Conservation (phyloP, 371 early-diverging fungal species). For the Lichtheimia ramosa region DNA sequence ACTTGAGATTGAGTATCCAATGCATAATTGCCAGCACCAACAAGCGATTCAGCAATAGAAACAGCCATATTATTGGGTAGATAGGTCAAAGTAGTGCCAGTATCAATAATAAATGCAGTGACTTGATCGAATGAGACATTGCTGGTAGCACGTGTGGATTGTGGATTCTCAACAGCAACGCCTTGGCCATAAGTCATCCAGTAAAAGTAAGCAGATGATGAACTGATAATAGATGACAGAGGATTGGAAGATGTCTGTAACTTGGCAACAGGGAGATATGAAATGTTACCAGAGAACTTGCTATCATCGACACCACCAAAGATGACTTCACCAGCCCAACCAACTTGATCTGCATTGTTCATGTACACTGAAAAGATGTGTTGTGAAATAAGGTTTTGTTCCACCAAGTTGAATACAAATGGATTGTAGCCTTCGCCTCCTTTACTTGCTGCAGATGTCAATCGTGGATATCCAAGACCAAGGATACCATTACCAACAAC, state of each 20-base stretch:
- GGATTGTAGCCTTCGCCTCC: slow-evolving; percentile 31
- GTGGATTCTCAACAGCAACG: slow-evolving; percentile 19
- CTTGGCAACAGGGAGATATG: slow-evolving; percentile 38
- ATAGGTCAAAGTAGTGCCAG: slow-evolving; percentile 51
- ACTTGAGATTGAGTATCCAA: slow-evolving; percentile 20
- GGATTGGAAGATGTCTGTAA: background rate
- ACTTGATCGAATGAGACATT: slow-evolving; percentile 16
- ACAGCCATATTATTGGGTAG: slow-evolving; percentile 25
- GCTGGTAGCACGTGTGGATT: background rate
- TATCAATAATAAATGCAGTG: slow-evolving; percentile 35
- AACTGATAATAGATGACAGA: background rate
- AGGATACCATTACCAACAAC: slow-evolving; percentile 35
- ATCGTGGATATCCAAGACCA: slow-evolving; percentile 39
- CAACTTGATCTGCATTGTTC: slow-evolving; percentile 20
- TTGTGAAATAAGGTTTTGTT: slow-evolving; percentile 29
- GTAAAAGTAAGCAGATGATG: slow-evolving; percentile 19
- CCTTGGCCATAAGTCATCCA: slow-evolving; percentile 48
- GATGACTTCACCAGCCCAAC: slow-evolving; percentile 54
- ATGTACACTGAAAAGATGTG: slow-evolving; percentile 42
- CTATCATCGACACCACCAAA: slow-evolving; percentile 59
- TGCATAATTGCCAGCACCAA: slow-evolving; percentile 15
- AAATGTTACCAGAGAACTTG: slow-evolving; percentile 52
- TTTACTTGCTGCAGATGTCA: slow-evolving; percentile 28
- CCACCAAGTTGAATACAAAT: slow-evolving; percentile 36
- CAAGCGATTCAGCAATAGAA: slow-evolving; percentile 17